These are phyloP conservation scores for Didymella segeticola DNA, from an alignment of 2,329 filamentous ascomycete genomes.

Conservation along the genomic window DNA sequence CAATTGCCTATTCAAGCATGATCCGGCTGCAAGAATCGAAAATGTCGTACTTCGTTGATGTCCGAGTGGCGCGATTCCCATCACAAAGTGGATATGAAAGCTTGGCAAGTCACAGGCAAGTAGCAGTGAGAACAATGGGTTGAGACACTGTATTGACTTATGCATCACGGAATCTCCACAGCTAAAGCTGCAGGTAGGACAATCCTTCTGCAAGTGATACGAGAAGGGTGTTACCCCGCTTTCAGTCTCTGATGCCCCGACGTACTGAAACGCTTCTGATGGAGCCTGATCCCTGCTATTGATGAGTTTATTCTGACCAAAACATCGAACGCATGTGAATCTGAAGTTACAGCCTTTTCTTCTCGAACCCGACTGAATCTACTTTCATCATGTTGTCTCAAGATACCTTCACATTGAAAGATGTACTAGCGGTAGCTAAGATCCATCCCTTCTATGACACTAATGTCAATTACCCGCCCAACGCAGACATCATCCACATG, in stretches of 20 bases:
- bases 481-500: background rate
- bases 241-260: background rate
- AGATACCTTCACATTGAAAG: background rate
- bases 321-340: background rate
- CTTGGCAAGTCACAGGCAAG: background rate
- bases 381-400: background rate
- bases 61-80: background rate
- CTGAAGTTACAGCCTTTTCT: background rate
- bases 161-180: background rate
- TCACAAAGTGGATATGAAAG: background rate
- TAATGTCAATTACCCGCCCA: slow-evolving; percentile 1
- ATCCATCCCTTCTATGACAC: slow-evolving; percentile 1
- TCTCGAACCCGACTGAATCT: background rate
- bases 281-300: background rate
- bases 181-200: background rate
- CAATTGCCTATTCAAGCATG: background rate
- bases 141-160: background rate
- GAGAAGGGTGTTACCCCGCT: background rate
- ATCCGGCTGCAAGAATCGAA: background rate
- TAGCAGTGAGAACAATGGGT: background rate
- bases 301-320: background rate
- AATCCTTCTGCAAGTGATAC: too few species aligned
- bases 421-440: background rate
- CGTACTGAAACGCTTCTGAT: background rate
- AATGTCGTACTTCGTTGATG: background rate